A percentile compares a stretch with the other conserved stretches of the same genome.
phyloP scores from a whole-genome alignment of 2,329 filamentous ascomycete genomes.

The Fusarium pininemorale region DNA sequence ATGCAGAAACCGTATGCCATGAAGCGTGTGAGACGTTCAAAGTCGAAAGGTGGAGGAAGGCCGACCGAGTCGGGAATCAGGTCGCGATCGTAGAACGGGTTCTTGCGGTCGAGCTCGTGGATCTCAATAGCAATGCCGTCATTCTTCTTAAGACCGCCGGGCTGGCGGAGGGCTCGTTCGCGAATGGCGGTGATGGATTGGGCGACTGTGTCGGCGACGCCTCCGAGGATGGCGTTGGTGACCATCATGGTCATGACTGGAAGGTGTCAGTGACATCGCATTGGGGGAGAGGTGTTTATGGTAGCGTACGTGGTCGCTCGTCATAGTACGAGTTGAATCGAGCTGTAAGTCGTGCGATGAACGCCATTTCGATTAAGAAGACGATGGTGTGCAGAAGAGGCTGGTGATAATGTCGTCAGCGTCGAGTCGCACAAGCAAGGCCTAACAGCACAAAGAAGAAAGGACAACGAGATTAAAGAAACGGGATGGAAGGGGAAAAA shows the following conservation, averaged over 20 bases:
- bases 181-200: slow-evolving; percentile 90
- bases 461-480: background rate
- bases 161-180: slow-evolving; percentile 70
- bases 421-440: slow-evolving; percentile 31
- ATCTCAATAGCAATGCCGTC: slow-evolving; percentile 88
- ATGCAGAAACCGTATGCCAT: slow-evolving; percentile 98
- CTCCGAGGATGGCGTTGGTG: slow-evolving; percentile 94
- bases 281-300: background rate
- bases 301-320: slow-evolving; percentile 77
- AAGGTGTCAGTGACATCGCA: slow-evolving; percentile 1
- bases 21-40: slow-evolving; percentile 91
- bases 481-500: background rate
- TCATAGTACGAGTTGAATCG: slow-evolving; percentile 97
- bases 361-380: slow-evolving; percentile 87
- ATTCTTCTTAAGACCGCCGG: slow-evolving; percentile 66
- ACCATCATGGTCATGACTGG: slow-evolving; percentile 97
- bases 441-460: slow-evolving; percentile 1
- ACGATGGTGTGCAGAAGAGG: slow-evolving; percentile 87
- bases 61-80: slow-evolving; percentile 69
- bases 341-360: slow-evolving; percentile 81
- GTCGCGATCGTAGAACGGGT: slow-evolving; percentile 71
- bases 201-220: slow-evolving; percentile 94
- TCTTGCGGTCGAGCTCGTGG: slow-evolving; percentile 84
- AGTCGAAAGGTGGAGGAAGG: slow-evolving; percentile 88
- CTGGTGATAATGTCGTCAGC: slow-evolving; percentile 58